These are phyloP conservation scores for Meyerozyma smithsonii DNA, from an alignment of 1,139 yeast genomes.

Conservation along the genomic window DNA sequence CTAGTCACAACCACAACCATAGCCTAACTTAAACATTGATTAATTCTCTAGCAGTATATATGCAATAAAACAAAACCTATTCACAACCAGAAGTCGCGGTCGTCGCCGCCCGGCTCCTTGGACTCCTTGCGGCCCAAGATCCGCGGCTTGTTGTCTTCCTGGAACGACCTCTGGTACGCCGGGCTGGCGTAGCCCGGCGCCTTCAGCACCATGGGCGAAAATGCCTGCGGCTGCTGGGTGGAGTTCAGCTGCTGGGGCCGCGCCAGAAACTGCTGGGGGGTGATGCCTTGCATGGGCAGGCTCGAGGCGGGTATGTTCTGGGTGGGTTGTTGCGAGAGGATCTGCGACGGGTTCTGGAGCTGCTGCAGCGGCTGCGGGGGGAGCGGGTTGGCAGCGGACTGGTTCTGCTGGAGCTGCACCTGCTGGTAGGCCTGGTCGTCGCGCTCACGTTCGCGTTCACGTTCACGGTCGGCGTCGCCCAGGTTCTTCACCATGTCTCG, in stretches of 20 bases:
- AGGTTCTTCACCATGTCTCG: constrained; percentile 40
- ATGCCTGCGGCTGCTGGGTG: neutral
- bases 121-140: constrained; percentile 1
- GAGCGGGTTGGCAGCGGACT: neutral
- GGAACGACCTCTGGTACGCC: neutral
- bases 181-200: constrained; percentile 1
- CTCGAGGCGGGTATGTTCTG: neutral
- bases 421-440: constrained; percentile 1
- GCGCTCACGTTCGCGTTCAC: too few relatives aligned
- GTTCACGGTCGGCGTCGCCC: too few relatives aligned
- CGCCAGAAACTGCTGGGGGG: neutral
- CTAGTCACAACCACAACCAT: too few relatives aligned
- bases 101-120: neutral
- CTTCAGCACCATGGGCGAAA: constrained; percentile 1
- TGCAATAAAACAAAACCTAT: neutral
- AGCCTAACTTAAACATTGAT: constrained; percentile 1
- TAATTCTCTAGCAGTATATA: constrained; percentile 1
- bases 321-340: neutral
- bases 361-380: constrained; percentile 1
- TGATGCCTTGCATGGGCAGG: constrained; percentile 2
- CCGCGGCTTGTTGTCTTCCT: constrained; percentile 2
- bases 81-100: constrained; percentile 1
- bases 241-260: neutral
- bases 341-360: neutral
- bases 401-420: neutral